Evolutionary conservation across 1,284 basidiomycete species (phyloP).

Genomic region (Ganoderma sp.): DNA sequence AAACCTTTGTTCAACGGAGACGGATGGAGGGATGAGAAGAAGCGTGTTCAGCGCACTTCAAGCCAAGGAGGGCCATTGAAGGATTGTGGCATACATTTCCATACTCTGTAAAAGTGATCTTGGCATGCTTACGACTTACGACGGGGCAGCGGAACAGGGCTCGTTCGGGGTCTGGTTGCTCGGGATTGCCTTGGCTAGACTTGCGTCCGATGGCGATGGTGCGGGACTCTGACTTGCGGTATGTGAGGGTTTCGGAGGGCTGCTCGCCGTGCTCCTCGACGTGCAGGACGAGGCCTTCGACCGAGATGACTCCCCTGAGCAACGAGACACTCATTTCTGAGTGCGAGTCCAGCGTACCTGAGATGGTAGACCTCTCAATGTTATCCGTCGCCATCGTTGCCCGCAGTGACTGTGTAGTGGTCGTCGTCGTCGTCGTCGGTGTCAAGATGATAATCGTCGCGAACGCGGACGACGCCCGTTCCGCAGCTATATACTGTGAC

Average conservation of each 20-base stretch:
- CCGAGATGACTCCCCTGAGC: constrained; percentile 21
- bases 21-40: background rate
- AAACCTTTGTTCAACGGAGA: constrained; percentile 46
- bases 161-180: constrained; percentile 43
- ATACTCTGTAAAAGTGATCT: constrained; percentile 64
- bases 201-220: constrained; percentile 65
- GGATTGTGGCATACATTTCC: constrained; percentile 53
- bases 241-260: constrained; percentile 47
- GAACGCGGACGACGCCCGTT: constrained; percentile 22
- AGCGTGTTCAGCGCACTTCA: constrained; percentile 16
- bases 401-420: constrained; percentile 11
- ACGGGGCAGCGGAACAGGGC: constrained; percentile 68
- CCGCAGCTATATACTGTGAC: constrained; percentile 21
- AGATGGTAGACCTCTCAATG: constrained; percentile 14
- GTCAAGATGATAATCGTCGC: constrained; percentile 23
- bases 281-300: constrained; percentile 43
- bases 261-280: constrained; percentile 50
- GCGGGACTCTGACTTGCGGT: constrained; percentile 48
- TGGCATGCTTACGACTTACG: constrained; percentile 69
- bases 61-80: constrained; percentile 17
- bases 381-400: constrained; percentile 20
- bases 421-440: constrained; percentile 17
- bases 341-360: constrained; percentile 26
- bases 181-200: constrained; percentile 33
- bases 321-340: constrained; percentile 12